Evolutionary conservation across 2,329 filamentous ascomycete genomes (phyloP), one percentile per base, ranked within the genome.

Genomic region (Colletotrichum neosansevieriae): DNA sequence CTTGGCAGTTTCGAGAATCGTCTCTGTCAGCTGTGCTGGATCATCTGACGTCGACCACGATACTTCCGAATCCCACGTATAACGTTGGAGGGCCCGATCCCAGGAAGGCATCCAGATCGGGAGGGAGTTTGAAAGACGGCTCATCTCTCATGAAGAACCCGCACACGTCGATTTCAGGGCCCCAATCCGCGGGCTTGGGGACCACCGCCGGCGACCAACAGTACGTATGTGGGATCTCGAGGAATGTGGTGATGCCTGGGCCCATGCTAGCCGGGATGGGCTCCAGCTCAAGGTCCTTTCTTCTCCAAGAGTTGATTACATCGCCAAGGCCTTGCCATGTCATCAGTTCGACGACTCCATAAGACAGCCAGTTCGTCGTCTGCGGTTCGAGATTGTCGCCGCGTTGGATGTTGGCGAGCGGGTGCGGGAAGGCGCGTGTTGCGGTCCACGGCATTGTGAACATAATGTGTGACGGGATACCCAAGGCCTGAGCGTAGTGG

Each of bases 221-320:
- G 73, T 94, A 95, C 0, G 92, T 93, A 69, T 91, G 91, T 0
- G 92, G 92, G 4, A 94, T 85, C 51, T 84, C 84, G 19, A 94
- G 77, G 9, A 90, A 87, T 45, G 87, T 87, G 1, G 92, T 79
- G 79, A 94, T 87, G 17, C 88, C 89, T 6, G 92, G 91, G 1
- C 90, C 92, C 81, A 90, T 92, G 47, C 93, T 87, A 21, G 90
- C 81, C 72, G 89, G 90, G 45, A 94, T 83, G 0, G 89, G 85
- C 57, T 93, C 91, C 1, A 94, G 79, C 10, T 89, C 86, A 40
- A 85, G 85, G 58, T 88, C 85, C 71, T 89, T 87, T 54, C 91
- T 85, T 73, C 93, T 21, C 21, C 21, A 21, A 21, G 21, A 21
- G 21, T 21, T 21, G 21, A 21, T 21, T 4, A 21, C 21, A 21